phyloP scores from a whole-genome alignment of 805 yeast species.

The Ogataea ganodermae region DNA sequence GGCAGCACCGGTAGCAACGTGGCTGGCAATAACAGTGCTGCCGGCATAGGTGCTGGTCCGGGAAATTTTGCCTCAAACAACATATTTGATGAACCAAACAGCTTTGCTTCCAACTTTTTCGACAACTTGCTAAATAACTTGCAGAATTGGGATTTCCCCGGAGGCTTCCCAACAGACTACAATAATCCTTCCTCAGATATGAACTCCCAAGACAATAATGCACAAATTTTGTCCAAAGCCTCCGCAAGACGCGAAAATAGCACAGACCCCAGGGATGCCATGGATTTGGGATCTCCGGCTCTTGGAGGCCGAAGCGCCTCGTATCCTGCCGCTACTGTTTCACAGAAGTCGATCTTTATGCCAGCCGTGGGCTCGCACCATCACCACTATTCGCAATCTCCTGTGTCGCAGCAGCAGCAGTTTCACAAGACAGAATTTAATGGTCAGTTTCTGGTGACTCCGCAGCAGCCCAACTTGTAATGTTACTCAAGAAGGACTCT shows the following conservation, averaged over 20 bases:
- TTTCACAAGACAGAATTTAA: not conserved
- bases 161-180: not conserved
- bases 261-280: not conserved
- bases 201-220: not conserved
- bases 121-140: constrained; percentile 27
- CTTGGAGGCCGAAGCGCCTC: constrained; percentile 2
- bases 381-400: not conserved
- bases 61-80: constrained; percentile 4
- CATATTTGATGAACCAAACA: constrained; percentile 14
- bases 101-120: constrained; percentile 18
- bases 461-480: constrained; percentile 2
- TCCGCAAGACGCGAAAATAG: not conserved
- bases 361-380: constrained; percentile 1
- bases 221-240: not conserved
- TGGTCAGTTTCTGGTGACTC: constrained; percentile 1
- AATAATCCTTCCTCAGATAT: not conserved
- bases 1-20: not conserved
- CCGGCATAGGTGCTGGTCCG: not conserved
- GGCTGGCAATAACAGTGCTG: not conserved
- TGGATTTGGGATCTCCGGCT: not conserved
- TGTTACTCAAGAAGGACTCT: not conserved
- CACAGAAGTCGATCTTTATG: constrained; percentile 3
- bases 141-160: constrained; percentile 26
- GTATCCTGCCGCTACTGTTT: not conserved
- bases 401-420: constrained; percentile 3